Conservation (phyloP, 495 filamentous ascomycete species). For the Tuber umbilicatum region DNA sequence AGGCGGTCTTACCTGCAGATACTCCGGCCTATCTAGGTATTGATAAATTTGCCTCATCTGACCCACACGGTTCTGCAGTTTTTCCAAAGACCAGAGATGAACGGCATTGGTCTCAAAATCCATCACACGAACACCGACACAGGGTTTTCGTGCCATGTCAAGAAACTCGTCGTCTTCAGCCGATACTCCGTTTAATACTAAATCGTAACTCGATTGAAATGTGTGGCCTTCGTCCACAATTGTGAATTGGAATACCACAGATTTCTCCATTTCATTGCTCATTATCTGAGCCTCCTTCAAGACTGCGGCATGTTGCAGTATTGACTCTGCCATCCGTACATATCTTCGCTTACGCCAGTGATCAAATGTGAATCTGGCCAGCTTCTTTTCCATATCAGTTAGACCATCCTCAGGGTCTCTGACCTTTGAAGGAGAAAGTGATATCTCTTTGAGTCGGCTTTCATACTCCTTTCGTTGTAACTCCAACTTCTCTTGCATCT, state of each 20-base stretch:
- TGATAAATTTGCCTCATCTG: conserved; percentile 95
- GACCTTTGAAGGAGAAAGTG: conserved; percentile 45
- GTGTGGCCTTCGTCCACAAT: conserved; percentile 82
- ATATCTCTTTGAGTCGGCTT: conserved; percentile 56
- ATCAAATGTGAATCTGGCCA: conserved; percentile 57
- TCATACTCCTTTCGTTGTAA: conserved; percentile 72
- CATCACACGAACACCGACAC: conserved; percentile 81
- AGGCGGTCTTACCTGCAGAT: conserved; percentile 54
- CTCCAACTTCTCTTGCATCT: conserved; percentile 75
- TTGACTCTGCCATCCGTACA: conserved; percentile 87
- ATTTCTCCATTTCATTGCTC: conserved; percentile 94
- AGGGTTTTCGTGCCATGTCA: conserved; percentile 77
- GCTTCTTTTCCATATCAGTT: conserved; percentile 60
- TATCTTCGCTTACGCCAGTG: conserved; percentile 83
- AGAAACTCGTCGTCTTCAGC: conserved; percentile 74
- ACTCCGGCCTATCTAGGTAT: conserved; percentile 90
- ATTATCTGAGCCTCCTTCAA: conserved; percentile 96
- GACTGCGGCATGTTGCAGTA: conserved; percentile 76
- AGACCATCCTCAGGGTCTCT: conserved; percentile 55
- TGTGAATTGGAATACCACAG: conserved; percentile 90
- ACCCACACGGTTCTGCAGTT: conserved; percentile 76
- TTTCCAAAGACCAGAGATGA: conserved; percentile 90
- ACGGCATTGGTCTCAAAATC: conserved; percentile 84
- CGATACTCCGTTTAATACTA: conserved; percentile 88
- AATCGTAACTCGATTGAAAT: conserved; percentile 87